Base-by-base conservation (phyloP, 495 filamentous ascomycete genomes). In the Amniculicola lignicola region DNA sequence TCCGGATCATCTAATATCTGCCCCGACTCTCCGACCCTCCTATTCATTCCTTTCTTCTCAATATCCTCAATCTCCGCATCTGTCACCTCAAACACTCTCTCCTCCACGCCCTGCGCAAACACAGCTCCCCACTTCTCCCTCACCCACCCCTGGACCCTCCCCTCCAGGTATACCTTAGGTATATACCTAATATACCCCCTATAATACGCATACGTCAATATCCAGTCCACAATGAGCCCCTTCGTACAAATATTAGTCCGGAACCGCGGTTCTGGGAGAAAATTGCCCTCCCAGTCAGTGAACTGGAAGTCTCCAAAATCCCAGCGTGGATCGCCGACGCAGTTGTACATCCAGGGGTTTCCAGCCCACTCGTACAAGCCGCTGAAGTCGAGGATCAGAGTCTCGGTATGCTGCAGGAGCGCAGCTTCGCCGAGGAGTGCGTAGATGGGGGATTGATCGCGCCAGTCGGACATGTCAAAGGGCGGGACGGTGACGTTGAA, bases 401-500 rank as follows among this genome's bases (percentile, higher is more conserved):
- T 40, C 7, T 10, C 16, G 6, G 16, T 6, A 19, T 6, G 9
- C 37, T 6, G 9, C 37, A 40, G 14, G 19, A 27, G 21, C 1
- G 19, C 5, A 12, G 14, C 43, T 12, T n/a, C 43, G 21, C 24
- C 2, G 21, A 11, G 11, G 14, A 29, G 1, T 4, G 43, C 25
- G 21, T 14, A 10, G 16, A 19, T 6, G 9, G 1, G 15, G 14
- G 29, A 37, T 15, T n/a, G 4, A 1, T 44, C 37, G 22, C 2
- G 7, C 40, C 28, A 54, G n/a, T 2, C 18, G 16, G 49, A n/a
- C 4, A n/a, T 9, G 3, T 43, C 35, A 21, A 58, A 58, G 18
- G 54, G 47, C 12, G 25, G 54, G 6, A 58, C 16, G 1, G n/a
- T 31, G 3, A 51, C 54, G 15, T 42, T 18, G 38, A 58, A 58